Evolutionary conservation across 2,329 filamentous ascomycete genomes (phyloP).

Genomic region (Ophiostoma sp.): DNA sequence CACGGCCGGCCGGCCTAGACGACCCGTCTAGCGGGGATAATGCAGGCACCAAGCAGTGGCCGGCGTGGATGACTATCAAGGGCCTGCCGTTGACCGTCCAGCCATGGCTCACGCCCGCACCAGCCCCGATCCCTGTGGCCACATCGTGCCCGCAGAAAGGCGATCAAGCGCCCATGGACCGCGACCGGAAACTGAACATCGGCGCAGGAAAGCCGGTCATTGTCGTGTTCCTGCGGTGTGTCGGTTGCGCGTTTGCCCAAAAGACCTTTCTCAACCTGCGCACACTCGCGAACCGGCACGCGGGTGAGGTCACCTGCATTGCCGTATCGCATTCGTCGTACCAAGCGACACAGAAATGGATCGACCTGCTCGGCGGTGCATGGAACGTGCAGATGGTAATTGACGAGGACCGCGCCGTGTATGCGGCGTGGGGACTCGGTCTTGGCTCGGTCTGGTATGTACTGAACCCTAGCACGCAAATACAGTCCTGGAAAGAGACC

Average conservation of each 20-base stretch:
- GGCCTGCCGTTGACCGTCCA: conserved; percentile 48
- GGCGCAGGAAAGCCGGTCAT: conserved; percentile 42
- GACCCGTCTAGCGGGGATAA: conserved; percentile 30
- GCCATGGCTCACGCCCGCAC: conserved; percentile 48
- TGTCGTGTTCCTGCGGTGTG: conserved; percentile 50
- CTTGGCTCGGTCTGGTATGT: conserved; percentile 47
- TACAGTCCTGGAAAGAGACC: conserved; percentile 49
- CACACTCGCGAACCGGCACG: conserved; percentile 48
- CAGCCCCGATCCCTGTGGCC: conserved; percentile 44
- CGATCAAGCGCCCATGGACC: conserved; percentile 45
- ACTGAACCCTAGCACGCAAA: conserved; percentile 49
- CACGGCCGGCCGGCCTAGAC: conserved; percentile 29
- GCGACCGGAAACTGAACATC: conserved; percentile 42
- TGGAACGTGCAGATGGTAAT: conserved; percentile 52
- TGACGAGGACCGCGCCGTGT: conserved; percentile 52
- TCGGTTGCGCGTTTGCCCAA: conserved; percentile 53
- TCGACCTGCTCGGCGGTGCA: conserved; percentile 52
- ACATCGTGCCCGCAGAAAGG: conserved; percentile 43
- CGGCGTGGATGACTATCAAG: conserved; percentile 46
- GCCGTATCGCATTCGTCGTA: conserved; percentile 56
- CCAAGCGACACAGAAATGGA: conserved; percentile 51
- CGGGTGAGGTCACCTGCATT: conserved; percentile 47
- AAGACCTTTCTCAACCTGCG: conserved; percentile 54
- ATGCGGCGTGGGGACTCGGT: conserved; percentile 56
- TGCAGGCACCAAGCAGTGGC: conserved; percentile 31